Evolutionary conservation across 352 stramenopile genomes (phyloP).

Genomic region (Phytopythium delawarense): DNA sequence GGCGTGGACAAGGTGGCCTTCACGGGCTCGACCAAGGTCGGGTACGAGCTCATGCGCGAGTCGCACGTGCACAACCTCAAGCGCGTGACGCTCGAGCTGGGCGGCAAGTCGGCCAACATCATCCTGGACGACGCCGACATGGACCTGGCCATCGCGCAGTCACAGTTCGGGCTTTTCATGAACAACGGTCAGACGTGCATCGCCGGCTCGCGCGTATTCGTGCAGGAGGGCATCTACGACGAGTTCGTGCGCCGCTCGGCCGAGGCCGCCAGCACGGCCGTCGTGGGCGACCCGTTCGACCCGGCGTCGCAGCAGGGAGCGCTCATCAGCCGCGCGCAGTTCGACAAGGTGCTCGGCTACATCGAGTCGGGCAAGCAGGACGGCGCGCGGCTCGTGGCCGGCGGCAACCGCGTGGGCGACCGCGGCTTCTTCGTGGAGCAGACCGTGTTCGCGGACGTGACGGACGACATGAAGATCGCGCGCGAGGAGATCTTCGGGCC

Average conservation of each 20-base stretch:
- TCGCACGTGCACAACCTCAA: slow-evolving; percentile 65
- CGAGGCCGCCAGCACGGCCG: slow-evolving; percentile 38
- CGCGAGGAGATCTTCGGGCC: slow-evolving; percentile 90
- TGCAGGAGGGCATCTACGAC: slow-evolving; percentile 77
- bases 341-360: slow-evolving; percentile 85
- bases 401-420: slow-evolving; percentile 57
- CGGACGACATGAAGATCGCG: slow-evolving; percentile 79
- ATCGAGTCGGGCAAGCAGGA: slow-evolving; percentile 67
- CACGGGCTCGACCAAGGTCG: slow-evolving; percentile 61
- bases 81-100: slow-evolving; percentile 65
- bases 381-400: slow-evolving; percentile 69
- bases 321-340: slow-evolving; percentile 52
- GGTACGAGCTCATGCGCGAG: slow-evolving; percentile 50
- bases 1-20: slow-evolving; percentile 81
- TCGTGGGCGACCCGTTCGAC: slow-evolving; percentile 54
- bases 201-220: slow-evolving; percentile 71
- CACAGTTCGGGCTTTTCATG: slow-evolving; percentile 63
- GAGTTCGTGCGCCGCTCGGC: slow-evolving; percentile 65
- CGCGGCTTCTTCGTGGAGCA: slow-evolving; percentile 89
- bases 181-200: slow-evolving; percentile 88
- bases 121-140: slow-evolving; percentile 65
- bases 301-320: slow-evolving; percentile 32
- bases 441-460: slow-evolving; percentile 85
- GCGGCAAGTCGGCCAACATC: slow-evolving; percentile 73
- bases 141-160: slow-evolving; percentile 38